Percentiles rank a stretch among this genome's conserved stretches.
Evolutionary conservation across 805 yeast genomes (phyloP).

Genomic region (Helenozyma baotianmanensis): DNA sequence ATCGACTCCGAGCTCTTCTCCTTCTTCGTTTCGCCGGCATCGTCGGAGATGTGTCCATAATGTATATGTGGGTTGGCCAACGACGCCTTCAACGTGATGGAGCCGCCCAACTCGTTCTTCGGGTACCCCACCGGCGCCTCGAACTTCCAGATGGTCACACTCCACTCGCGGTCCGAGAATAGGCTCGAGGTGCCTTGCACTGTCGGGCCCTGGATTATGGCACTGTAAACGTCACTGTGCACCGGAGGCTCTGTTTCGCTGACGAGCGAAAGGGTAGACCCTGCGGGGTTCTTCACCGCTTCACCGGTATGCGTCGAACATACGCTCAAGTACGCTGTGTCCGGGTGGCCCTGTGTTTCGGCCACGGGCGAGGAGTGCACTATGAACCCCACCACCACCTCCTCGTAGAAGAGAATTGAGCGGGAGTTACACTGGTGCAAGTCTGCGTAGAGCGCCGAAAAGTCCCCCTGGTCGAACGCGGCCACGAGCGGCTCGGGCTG

Average conservation of each 20-base stretch:
- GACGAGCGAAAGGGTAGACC: too few species aligned
- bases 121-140: slow-evolving; percentile 15
- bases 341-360: background rate
- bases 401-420: slow-evolving; percentile 27
- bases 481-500: slow-evolving; percentile 1
- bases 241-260: too few species aligned
- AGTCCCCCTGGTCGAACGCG: slow-evolving; percentile 2
- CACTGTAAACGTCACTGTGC: too few species aligned
- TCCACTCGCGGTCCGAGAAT: background rate
- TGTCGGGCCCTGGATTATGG: too few species aligned
- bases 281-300: too few species aligned
- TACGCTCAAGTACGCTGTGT: slow-evolving; percentile 4
- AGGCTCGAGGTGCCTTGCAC: too few species aligned
- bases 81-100: slow-evolving; percentile 3
- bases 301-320: slow-evolving; percentile 1
- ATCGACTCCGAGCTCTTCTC: background rate
- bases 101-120: slow-evolving; percentile 5
- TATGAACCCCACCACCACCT: slow-evolving; percentile 24
- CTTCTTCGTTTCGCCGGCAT: background rate
- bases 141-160: slow-evolving; percentile 24
- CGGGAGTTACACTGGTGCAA: slow-evolving; percentile 1
- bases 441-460: slow-evolving; percentile 4
- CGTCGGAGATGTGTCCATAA: too few species aligned
- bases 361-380: slow-evolving; percentile 11
- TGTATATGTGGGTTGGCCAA: slow-evolving; percentile 2